A percentile compares a stretch with the other conserved stretches of the same genome.
These are phyloP conservation scores for Apium graveolens DNA, from an alignment of 129 eudicot genomes.

Conservation along the genomic window DNA sequence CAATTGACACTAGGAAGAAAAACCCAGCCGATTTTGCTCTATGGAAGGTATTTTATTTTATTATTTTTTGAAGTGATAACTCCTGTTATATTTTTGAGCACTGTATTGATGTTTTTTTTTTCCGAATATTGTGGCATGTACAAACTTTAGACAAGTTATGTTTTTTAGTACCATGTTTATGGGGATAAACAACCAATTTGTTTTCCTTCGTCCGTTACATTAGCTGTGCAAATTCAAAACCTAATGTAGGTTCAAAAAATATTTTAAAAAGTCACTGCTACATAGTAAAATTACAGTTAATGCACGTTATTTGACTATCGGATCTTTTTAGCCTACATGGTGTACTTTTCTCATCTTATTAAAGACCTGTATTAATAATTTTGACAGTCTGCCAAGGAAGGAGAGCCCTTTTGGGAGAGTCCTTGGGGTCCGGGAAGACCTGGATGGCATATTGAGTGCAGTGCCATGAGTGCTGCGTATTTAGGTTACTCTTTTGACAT, in stretches of 20 bases:
- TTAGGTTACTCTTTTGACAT: constrained; percentile 85
- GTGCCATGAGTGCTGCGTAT: constrained; percentile 97
- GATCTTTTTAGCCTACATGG: neutral
- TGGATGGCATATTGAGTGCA: constrained; percentile 99
- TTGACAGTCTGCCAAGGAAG: constrained; percentile 84
- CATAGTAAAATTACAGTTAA: neutral
- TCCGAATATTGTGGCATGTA: neutral
- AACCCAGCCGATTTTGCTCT: constrained; percentile 97
- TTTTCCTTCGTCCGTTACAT: neutral
- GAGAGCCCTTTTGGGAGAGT: constrained; percentile 98
- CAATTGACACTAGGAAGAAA: constrained; percentile 79
- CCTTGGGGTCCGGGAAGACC: constrained; percentile 99
- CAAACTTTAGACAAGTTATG: neutral
- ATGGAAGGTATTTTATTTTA: constrained; percentile 71
- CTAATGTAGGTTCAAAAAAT: neutral
- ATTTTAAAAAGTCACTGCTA: neutral
- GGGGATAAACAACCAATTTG: neutral
- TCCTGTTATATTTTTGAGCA: no score
- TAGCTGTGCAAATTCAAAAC: neutral
- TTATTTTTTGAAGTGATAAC: neutral
- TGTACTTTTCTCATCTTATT: neutral
- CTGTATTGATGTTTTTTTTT: neutral
- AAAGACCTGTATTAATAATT: neutral
- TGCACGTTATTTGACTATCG: neutral
- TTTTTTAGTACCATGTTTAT: neutral